Conservation (phyloP, 495 filamentous ascomycete genomes). For the Podospora bellae-mahoneyi region DNA sequence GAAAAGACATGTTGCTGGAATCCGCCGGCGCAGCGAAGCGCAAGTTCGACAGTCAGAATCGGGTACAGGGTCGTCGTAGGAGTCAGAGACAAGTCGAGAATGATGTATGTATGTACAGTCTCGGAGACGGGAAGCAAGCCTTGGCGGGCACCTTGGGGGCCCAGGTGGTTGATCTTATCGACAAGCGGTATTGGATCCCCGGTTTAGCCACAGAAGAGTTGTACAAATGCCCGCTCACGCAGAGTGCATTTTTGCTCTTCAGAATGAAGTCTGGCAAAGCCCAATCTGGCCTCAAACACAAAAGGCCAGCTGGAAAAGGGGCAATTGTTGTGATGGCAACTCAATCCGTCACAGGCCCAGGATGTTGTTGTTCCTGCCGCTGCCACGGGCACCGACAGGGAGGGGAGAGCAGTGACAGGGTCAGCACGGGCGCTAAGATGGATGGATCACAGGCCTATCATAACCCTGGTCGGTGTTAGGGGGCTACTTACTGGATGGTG, state of each 20-base stretch:
- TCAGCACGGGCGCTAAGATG: conserved; percentile 22
- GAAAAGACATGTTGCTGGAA: conserved; percentile 71
- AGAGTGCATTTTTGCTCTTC: neutral
- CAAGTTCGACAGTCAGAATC: conserved; percentile 11
- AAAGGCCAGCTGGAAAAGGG: conserved; percentile 3
- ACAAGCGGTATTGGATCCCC: neutral
- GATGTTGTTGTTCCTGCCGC: conserved; percentile 17
- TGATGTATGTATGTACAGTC: neutral
- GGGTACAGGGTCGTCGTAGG: neutral
- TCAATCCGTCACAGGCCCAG: conserved; percentile 11
- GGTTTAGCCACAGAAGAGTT: neutral
- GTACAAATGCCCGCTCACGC: neutral
- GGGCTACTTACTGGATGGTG: neutral
- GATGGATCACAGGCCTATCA: neutral
- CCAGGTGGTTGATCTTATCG: neutral
- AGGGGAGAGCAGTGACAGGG: conserved; percentile 13
- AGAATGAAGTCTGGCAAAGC: neutral
- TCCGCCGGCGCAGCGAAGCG: neutral
- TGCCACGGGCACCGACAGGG: conserved; percentile 21
- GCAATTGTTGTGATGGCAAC: conserved; percentile 18
- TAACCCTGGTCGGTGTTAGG: neutral
- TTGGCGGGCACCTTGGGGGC: neutral
- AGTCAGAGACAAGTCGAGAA: conserved; percentile 1
- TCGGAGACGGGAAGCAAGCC: neutral
- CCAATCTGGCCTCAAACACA: neutral